phyloP scores from a whole-genome alignment of 345 rosid species.

The Populus tremula region DNA sequence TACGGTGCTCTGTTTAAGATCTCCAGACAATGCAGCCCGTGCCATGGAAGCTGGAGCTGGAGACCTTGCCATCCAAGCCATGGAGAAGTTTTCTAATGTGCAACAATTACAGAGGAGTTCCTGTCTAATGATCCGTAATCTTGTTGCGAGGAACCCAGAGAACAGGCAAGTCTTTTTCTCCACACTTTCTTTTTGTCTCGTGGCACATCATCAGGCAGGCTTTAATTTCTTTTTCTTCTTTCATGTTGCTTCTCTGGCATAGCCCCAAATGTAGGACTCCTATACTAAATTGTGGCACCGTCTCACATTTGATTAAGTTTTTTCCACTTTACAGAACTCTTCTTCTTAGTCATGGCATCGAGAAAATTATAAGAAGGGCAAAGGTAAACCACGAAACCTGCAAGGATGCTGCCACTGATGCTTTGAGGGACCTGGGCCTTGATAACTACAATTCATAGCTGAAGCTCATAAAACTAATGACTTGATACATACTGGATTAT shows the following conservation, averaged over 20 bases:
- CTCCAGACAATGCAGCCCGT: constrained; percentile 74
- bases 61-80: constrained; percentile 77
- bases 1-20: constrained; percentile 75
- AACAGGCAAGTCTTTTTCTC: constrained; percentile 54
- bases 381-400: constrained; percentile 70
- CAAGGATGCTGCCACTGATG: constrained; percentile 81
- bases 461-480: too few relatives aligned
- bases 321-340: constrained; percentile 44
- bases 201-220: too few relatives aligned
- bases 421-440: constrained; percentile 83
- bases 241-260: neutral
- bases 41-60: constrained; percentile 97
- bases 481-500: neutral
- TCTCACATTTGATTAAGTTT: neutral
- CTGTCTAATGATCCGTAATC: constrained; percentile 89
- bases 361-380: constrained; percentile 64
- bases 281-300: neutral
- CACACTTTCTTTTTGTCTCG: too few relatives aligned
- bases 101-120: constrained; percentile 68
- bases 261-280: neutral
- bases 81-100: constrained; percentile 72
- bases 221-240: neutral
- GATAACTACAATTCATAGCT: constrained; percentile 65
- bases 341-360: constrained; percentile 66
- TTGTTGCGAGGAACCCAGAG: constrained; percentile 74